These are phyloP conservation scores for Trifolium repens DNA, from an alignment of 306 rosid genomes.

Conservation along the genomic window DNA sequence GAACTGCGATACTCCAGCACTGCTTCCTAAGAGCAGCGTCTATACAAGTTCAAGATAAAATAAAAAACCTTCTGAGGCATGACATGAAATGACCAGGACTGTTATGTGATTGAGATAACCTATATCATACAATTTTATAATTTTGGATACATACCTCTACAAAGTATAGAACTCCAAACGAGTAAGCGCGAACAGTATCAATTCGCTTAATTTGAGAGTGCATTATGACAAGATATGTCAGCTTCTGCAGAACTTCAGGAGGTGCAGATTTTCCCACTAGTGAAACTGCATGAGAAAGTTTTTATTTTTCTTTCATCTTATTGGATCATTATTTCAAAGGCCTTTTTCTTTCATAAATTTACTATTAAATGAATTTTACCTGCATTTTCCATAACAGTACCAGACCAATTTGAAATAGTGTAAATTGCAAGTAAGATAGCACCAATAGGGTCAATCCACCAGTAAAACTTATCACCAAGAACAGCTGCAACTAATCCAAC, in stretches of 20 bases:
- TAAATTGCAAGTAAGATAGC: conserved; percentile 88
- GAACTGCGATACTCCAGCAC: too few species aligned
- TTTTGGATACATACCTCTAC: conserved; percentile 71
- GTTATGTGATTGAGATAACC: too few species aligned
- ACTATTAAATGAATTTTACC: conserved; percentile 48
- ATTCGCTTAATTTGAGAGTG: conserved; percentile 77
- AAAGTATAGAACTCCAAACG: conserved; percentile 93
- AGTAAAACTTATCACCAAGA: conserved; percentile 75
- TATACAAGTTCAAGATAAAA: too few species aligned
- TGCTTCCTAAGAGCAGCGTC: too few species aligned
- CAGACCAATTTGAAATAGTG: conserved; percentile 88
- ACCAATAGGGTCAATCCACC: conserved; percentile 96
- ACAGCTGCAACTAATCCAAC: conserved; percentile 87
- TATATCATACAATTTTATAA: background rate
- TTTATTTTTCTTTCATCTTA: too few species aligned
- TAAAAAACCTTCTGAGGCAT: too few species aligned
- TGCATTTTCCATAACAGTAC: conserved; percentile 87
- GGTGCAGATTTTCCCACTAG: conserved; percentile 94
- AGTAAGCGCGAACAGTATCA: conserved; percentile 96
- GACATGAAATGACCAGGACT: too few species aligned
- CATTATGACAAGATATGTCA: conserved; percentile 77
- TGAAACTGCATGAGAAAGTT: conserved; percentile 54
- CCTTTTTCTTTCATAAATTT: too few species aligned
- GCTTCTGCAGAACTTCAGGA: conserved; percentile 82
- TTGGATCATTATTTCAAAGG: too few species aligned